Percentiles rank a stretch among this genome's conserved stretches.
phyloP scores from a whole-genome alignment of 2,329 filamentous ascomycete species.

The Beauveria caledonica region DNA sequence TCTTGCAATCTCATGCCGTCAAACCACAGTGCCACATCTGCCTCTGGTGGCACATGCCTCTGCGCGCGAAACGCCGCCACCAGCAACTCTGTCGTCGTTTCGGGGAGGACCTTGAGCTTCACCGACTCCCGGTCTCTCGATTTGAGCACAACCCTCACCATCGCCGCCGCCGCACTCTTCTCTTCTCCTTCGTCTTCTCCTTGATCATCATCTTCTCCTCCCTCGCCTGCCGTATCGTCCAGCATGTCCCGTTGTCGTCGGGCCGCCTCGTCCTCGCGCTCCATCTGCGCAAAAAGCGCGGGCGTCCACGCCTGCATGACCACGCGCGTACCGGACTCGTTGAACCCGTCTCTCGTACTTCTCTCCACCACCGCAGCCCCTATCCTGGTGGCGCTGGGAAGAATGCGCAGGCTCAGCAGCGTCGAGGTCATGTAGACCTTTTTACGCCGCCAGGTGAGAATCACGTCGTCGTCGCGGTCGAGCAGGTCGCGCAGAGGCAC shows the following conservation, averaged over 20 bases:
- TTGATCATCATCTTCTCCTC: not conserved
- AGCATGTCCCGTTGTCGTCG: constrained; percentile 33
- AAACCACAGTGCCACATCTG: constrained; percentile 56
- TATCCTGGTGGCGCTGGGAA: constrained; percentile 32
- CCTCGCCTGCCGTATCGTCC: constrained; percentile 25
- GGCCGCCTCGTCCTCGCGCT: constrained; percentile 36
- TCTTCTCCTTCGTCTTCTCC: constrained; percentile 13
- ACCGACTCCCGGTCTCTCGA: constrained; percentile 41
- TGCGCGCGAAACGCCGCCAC: constrained; percentile 51
- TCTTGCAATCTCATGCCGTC: constrained; percentile 66
- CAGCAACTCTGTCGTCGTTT: constrained; percentile 55
- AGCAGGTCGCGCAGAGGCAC: constrained; percentile 20
- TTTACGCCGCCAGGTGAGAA: constrained; percentile 71
- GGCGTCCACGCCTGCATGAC: constrained; percentile 71
- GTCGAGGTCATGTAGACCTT: constrained; percentile 70
- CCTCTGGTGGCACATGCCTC: constrained; percentile 41
- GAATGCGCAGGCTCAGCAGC: constrained; percentile 58
- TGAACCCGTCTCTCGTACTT: constrained; percentile 34
- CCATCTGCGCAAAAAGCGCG: constrained; percentile 45
- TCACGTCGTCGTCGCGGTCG: constrained; percentile 45
- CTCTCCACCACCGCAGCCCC: constrained; percentile 26
- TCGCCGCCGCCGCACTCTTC: constrained; percentile 23
- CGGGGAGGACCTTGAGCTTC: constrained; percentile 41
- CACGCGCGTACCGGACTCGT: constrained; percentile 48
- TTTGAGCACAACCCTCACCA: constrained; percentile 45